Base-by-base conservation (phyloP, 352 stramenopile genomes). In the Phytopythium sindhum region DNA sequence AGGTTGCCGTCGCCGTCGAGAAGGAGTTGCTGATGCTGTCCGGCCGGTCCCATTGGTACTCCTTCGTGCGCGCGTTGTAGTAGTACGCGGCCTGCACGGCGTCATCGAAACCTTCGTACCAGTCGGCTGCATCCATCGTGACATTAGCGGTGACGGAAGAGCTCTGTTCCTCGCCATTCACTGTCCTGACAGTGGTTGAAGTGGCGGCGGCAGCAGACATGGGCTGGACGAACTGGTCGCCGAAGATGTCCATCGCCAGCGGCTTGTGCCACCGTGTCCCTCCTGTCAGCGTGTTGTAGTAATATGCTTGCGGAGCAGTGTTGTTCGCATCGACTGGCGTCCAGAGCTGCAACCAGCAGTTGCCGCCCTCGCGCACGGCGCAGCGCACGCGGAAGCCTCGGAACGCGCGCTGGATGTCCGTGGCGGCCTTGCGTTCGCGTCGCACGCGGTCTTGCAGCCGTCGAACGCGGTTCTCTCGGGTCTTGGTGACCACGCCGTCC, bases 71-170 rank as follows among this genome's bases (percentile, higher is more conserved):
- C 11, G 58, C 64, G 64, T 96, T 93, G 68, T 81, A 96, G 68
- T 84, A 96, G 63, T 94, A 96, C 5, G 70, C 61, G 14, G 76
- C 63, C 21, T 85, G 73, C n/a, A 89, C n/a, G 1, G 60, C 61
- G 47, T 96, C 84, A 31, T 96, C 86, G 35, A 78, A 89, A 15
- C 74, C 83, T 70, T 95, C 83, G 47, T 90, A 91, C 88, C 88
- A 96, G 55, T 61, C 37, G 12, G 4, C 55, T 15, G 39, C 55
- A 15, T 50, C 55, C 26, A 50, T 61, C 8, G 23, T n/a, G 11
- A 10, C 28, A 23, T 9, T 45, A 11, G 9, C 39, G 15, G 57
- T 29, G 17, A 7, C n/a, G 0, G 44, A 10, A 35, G 44, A 12
- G 42, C 21, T 28, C 6, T 50, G 42, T 26, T 50, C 21, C 45